Conservation (phyloP, 805 yeast species). For the Wickerhamomyces mucosus region DNA sequence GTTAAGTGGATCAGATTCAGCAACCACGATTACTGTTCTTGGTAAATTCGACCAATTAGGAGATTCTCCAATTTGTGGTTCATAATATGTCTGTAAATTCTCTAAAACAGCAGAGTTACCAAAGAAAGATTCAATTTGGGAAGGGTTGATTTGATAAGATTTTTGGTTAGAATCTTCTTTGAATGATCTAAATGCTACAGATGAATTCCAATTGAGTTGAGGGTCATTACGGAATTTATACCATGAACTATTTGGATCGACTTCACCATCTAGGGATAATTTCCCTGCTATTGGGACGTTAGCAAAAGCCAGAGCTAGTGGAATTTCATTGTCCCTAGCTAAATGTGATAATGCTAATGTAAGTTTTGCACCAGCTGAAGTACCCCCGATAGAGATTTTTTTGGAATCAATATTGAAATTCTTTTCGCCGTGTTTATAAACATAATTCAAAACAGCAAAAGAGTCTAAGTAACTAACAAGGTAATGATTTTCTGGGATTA, state of each 20-base stretch:
- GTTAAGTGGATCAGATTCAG: not conserved
- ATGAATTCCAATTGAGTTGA: not conserved
- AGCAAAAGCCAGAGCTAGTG: not conserved
- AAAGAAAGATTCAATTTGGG: not conserved
- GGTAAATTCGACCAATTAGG: constrained; percentile 1
- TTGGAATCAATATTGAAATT: constrained; percentile 1
- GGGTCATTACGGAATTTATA: constrained; percentile 1
- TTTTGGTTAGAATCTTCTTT: not conserved
- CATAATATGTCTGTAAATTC: constrained; percentile 1
- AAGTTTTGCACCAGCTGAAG: constrained; percentile 2
- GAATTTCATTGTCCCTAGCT: not conserved
- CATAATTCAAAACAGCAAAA: constrained; percentile 20
- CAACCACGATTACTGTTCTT: constrained; percentile 1
- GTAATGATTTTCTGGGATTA: constrained; percentile 38
- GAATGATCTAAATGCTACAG: not conserved
- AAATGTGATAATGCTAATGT: constrained; percentile 1
- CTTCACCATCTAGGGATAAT: not conserved
- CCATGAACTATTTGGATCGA: not conserved
- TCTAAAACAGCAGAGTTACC: not conserved
- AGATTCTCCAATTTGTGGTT: not conserved
- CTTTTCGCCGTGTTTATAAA: not conserved
- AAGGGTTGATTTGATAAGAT: not conserved
- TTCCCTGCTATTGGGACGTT: constrained; percentile 2
- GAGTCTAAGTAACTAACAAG: constrained; percentile 36
- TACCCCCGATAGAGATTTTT: constrained; percentile 1